Evolutionary conservation across 2,329 filamentous ascomycete species (phyloP), one percentile per base, ranked within the genome.

Genomic region (Pseudogymnoascus sp.): DNA sequence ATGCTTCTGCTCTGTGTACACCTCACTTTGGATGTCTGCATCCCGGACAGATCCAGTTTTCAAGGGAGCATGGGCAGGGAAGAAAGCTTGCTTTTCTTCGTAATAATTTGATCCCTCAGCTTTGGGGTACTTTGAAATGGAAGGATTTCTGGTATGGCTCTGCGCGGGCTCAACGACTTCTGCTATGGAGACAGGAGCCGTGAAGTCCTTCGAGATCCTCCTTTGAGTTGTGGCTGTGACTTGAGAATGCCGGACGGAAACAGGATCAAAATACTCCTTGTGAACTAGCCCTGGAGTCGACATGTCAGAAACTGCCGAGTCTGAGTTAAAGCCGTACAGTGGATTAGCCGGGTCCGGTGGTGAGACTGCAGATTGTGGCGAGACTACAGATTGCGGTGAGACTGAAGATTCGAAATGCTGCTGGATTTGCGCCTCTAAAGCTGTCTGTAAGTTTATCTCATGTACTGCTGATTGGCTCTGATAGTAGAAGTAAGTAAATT

Each of bases 61-160:
- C n/a, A 54, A 54, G 9, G 47, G 47, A 17, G 47, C 47, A 5
- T 54, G 47, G 29, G 10, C 41, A 54, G 47, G 47, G 10, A 54
- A 54, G 29, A 54, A 54, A 33, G 11, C 29, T 13, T 33, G 47
- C 26, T 54, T 54, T 33, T 54, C 47, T 33, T 54, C 47, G 15
- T 54, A 54, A 21, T 54, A 31, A 9, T 33, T 33, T 8, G 47
- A n/a, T 3, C 10, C 15, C 41, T 61, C 24, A 36, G 13, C 15
- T 40, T 31, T 24, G 58, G 40, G 21, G n/a, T 57, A 15, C 15
- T 57, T 17, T 17, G 47, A n/a, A 61, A 44, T n/a, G n/a, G 61
- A 21, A 29, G 61, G 21, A 21, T 47, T 62, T 39, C 59, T 57
- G 24, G 9, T 4, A 15, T 54, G 29, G 29, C 5, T 9, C 11